Percentiles rank a stretch among this genome's conserved stretches.
phyloP scores from a whole-genome alignment of 192 early-diverging fungal species.

The Polychytrium aggregatum region DNA sequence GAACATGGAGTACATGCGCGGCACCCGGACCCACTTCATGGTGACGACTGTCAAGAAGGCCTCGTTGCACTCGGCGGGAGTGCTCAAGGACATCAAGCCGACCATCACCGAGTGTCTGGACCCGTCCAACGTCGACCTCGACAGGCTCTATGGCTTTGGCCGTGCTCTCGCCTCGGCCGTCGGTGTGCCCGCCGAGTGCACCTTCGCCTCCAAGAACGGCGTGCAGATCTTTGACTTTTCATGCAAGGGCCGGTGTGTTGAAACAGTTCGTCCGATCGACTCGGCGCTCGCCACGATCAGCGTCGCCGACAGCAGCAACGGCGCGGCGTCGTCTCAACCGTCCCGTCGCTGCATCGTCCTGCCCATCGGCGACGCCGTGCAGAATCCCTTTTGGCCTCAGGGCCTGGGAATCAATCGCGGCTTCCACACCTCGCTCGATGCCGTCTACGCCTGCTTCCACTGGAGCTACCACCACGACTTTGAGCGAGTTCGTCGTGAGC shows the following conservation, averaged over 20 bases:
- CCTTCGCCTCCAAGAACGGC: conserved; percentile 20
- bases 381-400: conserved; percentile 38
- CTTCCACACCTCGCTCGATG: conserved; percentile 27
- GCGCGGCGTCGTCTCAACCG: background rate
- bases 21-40: conserved; percentile 23
- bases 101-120: conserved; percentile 14
- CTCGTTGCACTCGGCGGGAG: conserved; percentile 7
- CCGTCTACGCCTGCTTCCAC: conserved; percentile 14
- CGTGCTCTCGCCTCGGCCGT: conserved; percentile 9
- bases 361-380: conserved; percentile 25
- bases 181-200: conserved; percentile 15
- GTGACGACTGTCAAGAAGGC: conserved; percentile 16
- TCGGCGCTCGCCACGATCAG: too few species aligned
- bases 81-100: conserved; percentile 9
- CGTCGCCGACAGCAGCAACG: too few species aligned
- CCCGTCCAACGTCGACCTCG: conserved; percentile 23
- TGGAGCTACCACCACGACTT: background rate
- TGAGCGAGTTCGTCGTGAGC: background rate
- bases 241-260: conserved; percentile 16
- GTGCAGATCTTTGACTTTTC: conserved; percentile 37
- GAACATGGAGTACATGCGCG: conserved; percentile 32
- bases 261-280: background rate
- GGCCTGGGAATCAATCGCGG: conserved; percentile 36
- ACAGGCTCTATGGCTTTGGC: conserved; percentile 13
- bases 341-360: conserved; percentile 7